Conservation (phyloP, 2,329 filamentous ascomycete genomes). For the Leptoxyphium fumago region DNA sequence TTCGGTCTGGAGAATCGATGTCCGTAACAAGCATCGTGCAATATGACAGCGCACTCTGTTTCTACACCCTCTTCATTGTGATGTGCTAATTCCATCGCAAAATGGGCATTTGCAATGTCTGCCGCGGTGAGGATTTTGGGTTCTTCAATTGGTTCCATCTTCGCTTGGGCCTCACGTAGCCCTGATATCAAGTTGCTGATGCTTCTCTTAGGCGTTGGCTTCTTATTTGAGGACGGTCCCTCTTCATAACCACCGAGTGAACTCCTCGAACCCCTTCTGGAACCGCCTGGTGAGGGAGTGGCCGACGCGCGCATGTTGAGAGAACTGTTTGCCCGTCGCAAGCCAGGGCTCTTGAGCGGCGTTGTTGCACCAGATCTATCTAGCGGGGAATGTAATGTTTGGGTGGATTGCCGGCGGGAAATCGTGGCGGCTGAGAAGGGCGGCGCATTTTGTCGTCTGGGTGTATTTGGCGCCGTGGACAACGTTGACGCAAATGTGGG, state of each 20-base stretch:
- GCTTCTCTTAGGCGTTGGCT: conserved; percentile 19
- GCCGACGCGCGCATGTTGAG: neutral
- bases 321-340: neutral
- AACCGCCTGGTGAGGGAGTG: conserved; percentile 10
- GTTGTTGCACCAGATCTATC: neutral
- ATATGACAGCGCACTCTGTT: conserved; percentile 59
- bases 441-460: neutral
- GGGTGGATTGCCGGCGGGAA: neutral
- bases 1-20: conserved; percentile 79
- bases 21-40: conserved; percentile 90
- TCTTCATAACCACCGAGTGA: neutral
- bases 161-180: conserved; percentile 18
- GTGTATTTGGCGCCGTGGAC: neutral
- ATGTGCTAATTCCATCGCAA: conserved; percentile 51
- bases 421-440: neutral
- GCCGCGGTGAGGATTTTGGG: conserved; percentile 16
- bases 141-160: conserved; percentile 20
- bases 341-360: neutral
- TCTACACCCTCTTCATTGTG: conserved; percentile 37
- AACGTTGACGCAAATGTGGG: neutral
- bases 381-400: neutral
- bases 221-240: conserved; percentile 4
- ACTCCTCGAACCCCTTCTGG: conserved; percentile 7
- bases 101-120: conserved; percentile 36
- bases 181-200: conserved; percentile 19